Evolutionary conservation across 1,139 yeast genomes (phyloP), one percentile per base, ranked within the genome.

Genomic region (Debaryomyces udenii): DNA sequence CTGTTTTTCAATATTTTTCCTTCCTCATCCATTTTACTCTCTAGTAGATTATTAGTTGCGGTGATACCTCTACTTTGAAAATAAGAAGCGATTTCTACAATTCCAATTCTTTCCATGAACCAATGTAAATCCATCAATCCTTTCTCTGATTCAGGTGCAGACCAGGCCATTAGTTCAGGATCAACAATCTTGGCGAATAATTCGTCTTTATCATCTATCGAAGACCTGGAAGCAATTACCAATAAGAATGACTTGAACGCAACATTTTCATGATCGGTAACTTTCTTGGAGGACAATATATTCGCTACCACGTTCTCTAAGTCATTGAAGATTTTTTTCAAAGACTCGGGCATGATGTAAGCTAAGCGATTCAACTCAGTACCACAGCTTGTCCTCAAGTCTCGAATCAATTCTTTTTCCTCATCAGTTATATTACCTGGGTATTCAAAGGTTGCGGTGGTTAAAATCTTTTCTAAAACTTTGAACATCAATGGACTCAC

Each of bases 101-200:
- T 88, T 3, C 99, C 99, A 42, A 94, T 77, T 53, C 98, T 78
- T 62, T 91, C 98, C 97, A 93, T 91, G 54, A 94, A 94, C 97
- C 98, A 91, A 49, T 89, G 96, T 39, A 94, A 71, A 56, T 93
- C 96, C 61, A 83, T 73, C 29, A 93, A 68, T 0, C 97, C 98
- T 55, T 88, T 88, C 51, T 89, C 90, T 0, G 98, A 91, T 13
- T 81, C 84, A 11, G 93, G 93, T 38, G 91, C 89, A 1, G 93
- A 83, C 99, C 99, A 94, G 0, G 96, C 94, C 27, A 78, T 68
- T 37, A 94, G 68, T 52, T 93, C 97, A 0, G 96, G 96, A 58
- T 91, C 98, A 3, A 93, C 99, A 44, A 94, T 86, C 39, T 80
- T 79, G 11, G 90, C 78, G 62, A 94, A 94, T 46, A 90, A 70